A percentile compares a stretch with the other conserved stretches of the same genome.
Conservation (phyloP, 163 green algal genomes). For the Picocystis sp. region DNA sequence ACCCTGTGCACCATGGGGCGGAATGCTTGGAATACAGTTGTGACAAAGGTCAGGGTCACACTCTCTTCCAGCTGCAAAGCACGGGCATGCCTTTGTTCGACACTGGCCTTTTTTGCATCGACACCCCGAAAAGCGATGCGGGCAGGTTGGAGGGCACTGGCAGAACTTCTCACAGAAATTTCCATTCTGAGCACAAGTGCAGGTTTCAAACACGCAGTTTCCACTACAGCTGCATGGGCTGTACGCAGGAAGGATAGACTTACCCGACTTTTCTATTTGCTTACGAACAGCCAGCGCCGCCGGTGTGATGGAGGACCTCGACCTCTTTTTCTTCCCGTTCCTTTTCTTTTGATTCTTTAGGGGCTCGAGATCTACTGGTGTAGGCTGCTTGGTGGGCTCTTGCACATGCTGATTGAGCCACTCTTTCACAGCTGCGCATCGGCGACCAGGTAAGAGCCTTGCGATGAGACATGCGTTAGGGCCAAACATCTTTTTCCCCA, state of each 20-base stretch:
- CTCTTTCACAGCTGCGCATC: too few relatives aligned
- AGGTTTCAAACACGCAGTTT: conserved; percentile 30
- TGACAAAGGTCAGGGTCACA: conserved; percentile 76
- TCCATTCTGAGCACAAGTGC: conserved; percentile 35
- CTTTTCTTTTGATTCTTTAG: too few relatives aligned
- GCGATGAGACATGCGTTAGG: too few relatives aligned
- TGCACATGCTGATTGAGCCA: too few relatives aligned
- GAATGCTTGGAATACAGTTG: conserved; percentile 12
- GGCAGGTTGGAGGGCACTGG: conserved; percentile 28
- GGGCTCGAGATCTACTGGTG: too few relatives aligned
- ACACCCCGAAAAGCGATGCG: conserved; percentile 56
- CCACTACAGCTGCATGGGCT: conserved; percentile 39
- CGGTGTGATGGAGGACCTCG: too few relatives aligned
- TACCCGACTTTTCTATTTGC: too few relatives aligned
- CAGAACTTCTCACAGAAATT: conserved; percentile 86
- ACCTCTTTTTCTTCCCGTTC: too few relatives aligned
- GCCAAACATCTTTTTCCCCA: too few relatives aligned
- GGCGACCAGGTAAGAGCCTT: too few relatives aligned
- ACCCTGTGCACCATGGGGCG: conserved; percentile 1
- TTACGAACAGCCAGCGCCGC: too few relatives aligned
- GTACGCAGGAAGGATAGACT: conserved; percentile 19
- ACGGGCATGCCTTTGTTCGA: conserved; percentile 38
- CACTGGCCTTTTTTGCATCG: conserved; percentile 44
- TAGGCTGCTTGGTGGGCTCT: too few relatives aligned
- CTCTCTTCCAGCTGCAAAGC: conserved; percentile 40